Evolutionary conservation across 192 early-diverging fungal species (phyloP), one percentile per base, ranked within the genome.

Genomic region (Pilaira anomala): DNA sequence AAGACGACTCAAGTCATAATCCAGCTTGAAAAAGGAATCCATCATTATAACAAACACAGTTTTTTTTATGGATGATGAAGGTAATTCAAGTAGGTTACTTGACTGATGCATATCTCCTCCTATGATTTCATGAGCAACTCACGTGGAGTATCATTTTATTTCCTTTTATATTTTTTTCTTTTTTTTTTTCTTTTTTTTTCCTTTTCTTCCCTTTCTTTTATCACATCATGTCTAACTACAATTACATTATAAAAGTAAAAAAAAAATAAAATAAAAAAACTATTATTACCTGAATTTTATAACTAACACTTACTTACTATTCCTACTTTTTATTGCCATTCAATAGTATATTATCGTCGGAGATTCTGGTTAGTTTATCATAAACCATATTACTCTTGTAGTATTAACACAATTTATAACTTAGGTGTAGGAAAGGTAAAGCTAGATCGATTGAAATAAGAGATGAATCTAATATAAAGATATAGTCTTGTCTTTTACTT

Each of bases 321-420:
- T n/a, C n/a, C 3, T 21, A 50, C 25, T 41, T n/a, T 21, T n/a
- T 21, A 46, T 55, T n/a, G 29, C 2, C 69, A 48, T 80, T 54
- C 76, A 57, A 71, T 74, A 92, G 83, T 92, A 90, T 68, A 90
- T 92, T 58, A 92, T 92, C 62, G 90, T 92, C 51, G 90, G 90
- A 49, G 90, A 92, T 78, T 88, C 90, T 29, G 83, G 83, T 84
- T 80, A 70, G 60, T 11, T 6, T 25, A 41, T 19, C 51, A 50
- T 24, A 24, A 50, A 51, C 19, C 25, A 14, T 18, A 18, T 14
- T 25, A 53, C 39, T 44, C 7, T 56, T 33, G 8, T 45, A 14
- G 26, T 30, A 48, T 60, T 63, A 46, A 54, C 36, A 18, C 2
- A n/a, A n/a, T n/a, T n/a, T 25, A 60, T 52, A 54, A 18, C 49